Base-by-base conservation (phyloP, 768 basidiomycete species). In the Phanerodontia chrysosporium region DNA sequence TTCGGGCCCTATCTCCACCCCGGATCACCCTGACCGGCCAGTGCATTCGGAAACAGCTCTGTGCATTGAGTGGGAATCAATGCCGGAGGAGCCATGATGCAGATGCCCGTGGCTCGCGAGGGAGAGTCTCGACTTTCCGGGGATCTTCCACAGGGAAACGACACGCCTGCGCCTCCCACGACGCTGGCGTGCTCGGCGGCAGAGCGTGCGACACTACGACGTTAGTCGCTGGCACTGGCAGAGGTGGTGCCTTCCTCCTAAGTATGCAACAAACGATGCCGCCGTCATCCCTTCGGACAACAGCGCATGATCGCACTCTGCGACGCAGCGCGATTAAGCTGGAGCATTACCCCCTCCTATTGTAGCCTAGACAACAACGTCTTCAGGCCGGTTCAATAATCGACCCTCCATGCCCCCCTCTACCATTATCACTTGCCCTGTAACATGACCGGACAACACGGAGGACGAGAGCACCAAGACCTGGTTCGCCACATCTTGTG, bases 361-460 rank as follows among this genome's bases (percentile, higher is more conserved):
- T 35, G n/a, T 12, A 25, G 52, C 35, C 45, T 48, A 66, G 39
- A 65, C 45, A 1, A 59, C 61, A 14, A 72, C 30, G 58, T 80
- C 78, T 27, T 76, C 73, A 14, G 69, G 72, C 29, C 60, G 69
- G 62, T 82, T 81, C 60, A 81, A 66, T 32, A 83, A 54, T 10
- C 77, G 71, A n/a, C 89, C 89, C 78, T 91, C 89, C 89, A 90
- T 89, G 2, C 89, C 89, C 2, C 89, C 89, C 48, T 82, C 80
- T 6, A 90, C 77, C 83, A 89, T 87, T 28, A 89, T 65, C 6
- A 85, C 80, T 64, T 89, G 82, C 0, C 89, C 89, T 1, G 84
- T 81, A 18, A 90, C 78, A 65, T 90, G 89, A 0, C 89, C 87
- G 0, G 87, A 90, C 0, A 89, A 66, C 10, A 71, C 72, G 0